Conservation (phyloP, 2,329 filamentous ascomycete genomes). For the Aspergillus pseudoterreus region DNA sequence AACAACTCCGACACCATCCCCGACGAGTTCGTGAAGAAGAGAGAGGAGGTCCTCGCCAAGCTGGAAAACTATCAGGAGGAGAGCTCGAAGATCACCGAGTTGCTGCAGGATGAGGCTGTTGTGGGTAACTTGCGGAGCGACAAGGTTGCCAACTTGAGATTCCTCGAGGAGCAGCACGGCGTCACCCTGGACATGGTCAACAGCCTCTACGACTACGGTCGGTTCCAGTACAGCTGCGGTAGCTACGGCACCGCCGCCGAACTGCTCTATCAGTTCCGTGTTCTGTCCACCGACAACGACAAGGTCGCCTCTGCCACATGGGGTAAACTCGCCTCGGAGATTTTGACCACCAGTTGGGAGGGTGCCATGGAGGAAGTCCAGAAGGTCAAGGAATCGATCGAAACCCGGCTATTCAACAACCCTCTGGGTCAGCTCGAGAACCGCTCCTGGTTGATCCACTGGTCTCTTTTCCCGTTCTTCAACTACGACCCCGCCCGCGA, state of each 20-base stretch:
- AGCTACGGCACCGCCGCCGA: slow-evolving; percentile 88
- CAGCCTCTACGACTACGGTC: slow-evolving; percentile 89
- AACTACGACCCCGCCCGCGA: slow-evolving; percentile 93
- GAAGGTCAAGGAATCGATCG: slow-evolving; percentile 88
- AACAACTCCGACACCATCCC: slow-evolving; percentile 75
- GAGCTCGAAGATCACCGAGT: slow-evolving; percentile 80
- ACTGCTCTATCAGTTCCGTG: slow-evolving; percentile 94
- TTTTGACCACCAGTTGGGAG: slow-evolving; percentile 94
- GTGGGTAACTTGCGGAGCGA: slow-evolving; percentile 88
- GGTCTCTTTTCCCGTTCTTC: slow-evolving; percentile 98
- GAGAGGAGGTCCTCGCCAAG: slow-evolving; percentile 80
- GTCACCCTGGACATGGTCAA: slow-evolving; percentile 96
- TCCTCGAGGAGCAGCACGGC: slow-evolving; percentile 91
- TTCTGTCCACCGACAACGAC: slow-evolving; percentile 97
- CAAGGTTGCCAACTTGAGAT: slow-evolving; percentile 98
- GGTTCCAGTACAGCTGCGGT: slow-evolving; percentile 97
- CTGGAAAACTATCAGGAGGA: slow-evolving; percentile 81
- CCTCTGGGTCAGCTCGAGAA: slow-evolving; percentile 92
- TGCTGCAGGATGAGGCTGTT: slow-evolving; percentile 84
- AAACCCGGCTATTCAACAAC: slow-evolving; percentile 94
- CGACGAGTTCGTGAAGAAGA: slow-evolving; percentile 81
- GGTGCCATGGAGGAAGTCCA: slow-evolving; percentile 83
- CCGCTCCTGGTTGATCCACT: slow-evolving; percentile 96
- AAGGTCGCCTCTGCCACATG: slow-evolving; percentile 93
- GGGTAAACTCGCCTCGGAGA: slow-evolving; percentile 96